Evolutionary conservation across 2,329 filamentous ascomycete species (phyloP).

Genomic region (Colletotrichum horii): DNA sequence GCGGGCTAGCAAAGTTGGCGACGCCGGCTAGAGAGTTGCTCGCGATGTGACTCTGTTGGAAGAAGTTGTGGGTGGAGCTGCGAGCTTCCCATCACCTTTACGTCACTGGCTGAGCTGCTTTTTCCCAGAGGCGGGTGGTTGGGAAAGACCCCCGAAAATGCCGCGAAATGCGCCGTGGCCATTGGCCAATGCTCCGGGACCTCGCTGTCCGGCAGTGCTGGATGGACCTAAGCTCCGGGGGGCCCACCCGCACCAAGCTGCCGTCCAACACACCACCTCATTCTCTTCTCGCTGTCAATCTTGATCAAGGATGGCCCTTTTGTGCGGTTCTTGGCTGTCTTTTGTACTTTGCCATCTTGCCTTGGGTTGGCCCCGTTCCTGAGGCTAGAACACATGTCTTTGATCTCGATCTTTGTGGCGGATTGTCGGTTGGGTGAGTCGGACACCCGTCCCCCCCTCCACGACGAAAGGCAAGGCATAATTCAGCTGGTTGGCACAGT

Average conservation of each 20-base stretch:
- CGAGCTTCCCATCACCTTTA: constrained; percentile 6
- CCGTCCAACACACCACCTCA: not conserved
- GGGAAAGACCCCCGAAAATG: not conserved
- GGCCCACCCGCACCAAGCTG: not conserved
- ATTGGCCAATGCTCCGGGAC: constrained; percentile 9
- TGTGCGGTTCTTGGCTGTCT: not conserved
- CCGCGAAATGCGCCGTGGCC: not conserved
- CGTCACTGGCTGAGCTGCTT: constrained; percentile 8
- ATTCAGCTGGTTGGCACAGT: not conserved
- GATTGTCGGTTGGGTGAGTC: not conserved
- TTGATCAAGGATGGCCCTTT: not conserved
- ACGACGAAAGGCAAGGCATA: not conserved
- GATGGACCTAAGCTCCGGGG: not conserved
- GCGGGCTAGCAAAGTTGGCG: not conserved
- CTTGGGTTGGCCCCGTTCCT: not conserved
- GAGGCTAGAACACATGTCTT: not conserved
- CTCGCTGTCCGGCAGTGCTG: not conserved
- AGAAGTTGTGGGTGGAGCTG: not conserved
- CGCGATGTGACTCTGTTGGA: not conserved
- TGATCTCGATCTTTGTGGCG: not conserved
- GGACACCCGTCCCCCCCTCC: not conserved
- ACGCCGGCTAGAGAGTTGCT: not conserved
- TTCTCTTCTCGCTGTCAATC: not conserved
- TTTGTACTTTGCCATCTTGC: not conserved
- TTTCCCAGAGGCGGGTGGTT: not conserved